phyloP scores from a whole-genome alignment of 441 rosid species.

The Breynia disticha region DNA sequence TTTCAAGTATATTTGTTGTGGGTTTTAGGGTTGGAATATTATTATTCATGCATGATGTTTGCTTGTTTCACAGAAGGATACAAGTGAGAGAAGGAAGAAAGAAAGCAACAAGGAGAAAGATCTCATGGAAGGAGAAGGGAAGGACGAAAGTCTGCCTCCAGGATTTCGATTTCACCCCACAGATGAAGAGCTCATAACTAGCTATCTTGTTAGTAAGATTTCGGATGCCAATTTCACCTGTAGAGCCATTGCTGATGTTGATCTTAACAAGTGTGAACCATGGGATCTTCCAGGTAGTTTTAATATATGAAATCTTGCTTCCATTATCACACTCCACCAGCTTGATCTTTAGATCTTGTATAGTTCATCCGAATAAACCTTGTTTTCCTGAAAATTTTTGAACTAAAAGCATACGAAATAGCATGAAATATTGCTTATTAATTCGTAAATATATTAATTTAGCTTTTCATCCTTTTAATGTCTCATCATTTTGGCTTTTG shows the following conservation, averaged over 20 bases:
- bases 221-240: constrained; percentile 49
- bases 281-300: constrained; percentile 89
- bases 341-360: no score
- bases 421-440: no score
- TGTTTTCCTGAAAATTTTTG: no score
- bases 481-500: no score
- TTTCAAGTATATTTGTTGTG: neutral
- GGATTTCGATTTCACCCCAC: constrained; percentile 97
- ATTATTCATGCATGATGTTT: constrained; percentile 10
- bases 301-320: neutral
- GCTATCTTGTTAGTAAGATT: constrained; percentile 64
- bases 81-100: constrained; percentile 13
- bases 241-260: constrained; percentile 70
- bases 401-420: no score
- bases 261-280: constrained; percentile 91
- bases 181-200: constrained; percentile 82
- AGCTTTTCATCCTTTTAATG: no score
- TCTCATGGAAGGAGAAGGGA: constrained; percentile 39
- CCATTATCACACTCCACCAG: no score
- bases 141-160: constrained; percentile 69
- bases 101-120: constrained; percentile 2
- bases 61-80: constrained; percentile 16
- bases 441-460: no score
- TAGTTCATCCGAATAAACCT: no score
- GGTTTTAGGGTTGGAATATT: constrained; percentile 3